Conservation (phyloP, 2,329 filamentous ascomycete species). For the Monosporascus ibericus region DNA sequence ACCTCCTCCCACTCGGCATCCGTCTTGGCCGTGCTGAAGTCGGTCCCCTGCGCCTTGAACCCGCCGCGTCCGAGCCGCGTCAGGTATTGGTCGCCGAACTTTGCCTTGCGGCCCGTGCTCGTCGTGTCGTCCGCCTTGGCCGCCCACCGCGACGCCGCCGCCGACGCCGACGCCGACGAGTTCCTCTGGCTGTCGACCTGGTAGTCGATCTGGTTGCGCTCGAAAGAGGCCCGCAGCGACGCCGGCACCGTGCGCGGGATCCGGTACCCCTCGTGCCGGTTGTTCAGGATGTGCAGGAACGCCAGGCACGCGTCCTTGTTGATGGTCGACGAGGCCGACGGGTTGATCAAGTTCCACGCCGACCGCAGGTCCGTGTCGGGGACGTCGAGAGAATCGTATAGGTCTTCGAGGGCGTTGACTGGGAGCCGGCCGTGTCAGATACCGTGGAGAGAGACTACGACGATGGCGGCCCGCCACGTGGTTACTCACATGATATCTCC, state of each 20-base stretch:
- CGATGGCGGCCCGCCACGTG: background rate
- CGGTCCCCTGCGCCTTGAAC: constrained; percentile 79
- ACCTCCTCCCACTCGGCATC: constrained; percentile 95
- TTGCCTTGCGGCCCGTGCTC: constrained; percentile 81
- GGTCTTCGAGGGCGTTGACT: constrained; percentile 73
- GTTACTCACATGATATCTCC: constrained; percentile 65
- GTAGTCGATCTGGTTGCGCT: constrained; percentile 95
- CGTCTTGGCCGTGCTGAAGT: constrained; percentile 78
- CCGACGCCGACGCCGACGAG: constrained; percentile 53
- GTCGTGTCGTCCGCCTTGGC: constrained; percentile 74
- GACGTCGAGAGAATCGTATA: constrained; percentile 76
- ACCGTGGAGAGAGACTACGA: background rate
- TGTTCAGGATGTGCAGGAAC: constrained; percentile 94
- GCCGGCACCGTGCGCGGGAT: constrained; percentile 89
- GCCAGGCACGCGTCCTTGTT: constrained; percentile 92
- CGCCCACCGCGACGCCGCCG: constrained; percentile 70
- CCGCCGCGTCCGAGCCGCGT: constrained; percentile 79
- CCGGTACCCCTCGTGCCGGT: constrained; percentile 89
- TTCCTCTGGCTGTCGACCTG: constrained; percentile 71
- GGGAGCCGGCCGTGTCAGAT: constrained; percentile 8
- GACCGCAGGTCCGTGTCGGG: constrained; percentile 77
- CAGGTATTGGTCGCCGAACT: constrained; percentile 95
- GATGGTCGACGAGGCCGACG: constrained; percentile 72
- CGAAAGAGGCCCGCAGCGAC: constrained; percentile 84
- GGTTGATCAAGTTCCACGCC: constrained; percentile 97